Conservation (phyloP, 257 asterid genomes). For the Solanum tarijense region DNA sequence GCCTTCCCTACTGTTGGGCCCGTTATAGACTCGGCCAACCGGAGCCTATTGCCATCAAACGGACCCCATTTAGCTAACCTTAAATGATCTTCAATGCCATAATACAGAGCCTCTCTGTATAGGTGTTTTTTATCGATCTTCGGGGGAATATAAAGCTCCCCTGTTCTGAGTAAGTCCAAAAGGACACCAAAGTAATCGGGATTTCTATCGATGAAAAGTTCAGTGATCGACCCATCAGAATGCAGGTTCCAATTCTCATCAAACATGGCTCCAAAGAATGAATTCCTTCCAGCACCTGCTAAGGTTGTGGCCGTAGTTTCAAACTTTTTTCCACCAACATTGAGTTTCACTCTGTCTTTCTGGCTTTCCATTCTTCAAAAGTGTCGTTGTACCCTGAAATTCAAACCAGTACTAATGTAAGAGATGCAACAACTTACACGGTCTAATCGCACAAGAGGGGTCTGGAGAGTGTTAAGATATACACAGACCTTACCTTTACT, state of each 20-base stretch:
- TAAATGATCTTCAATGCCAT: constrained; percentile 62
- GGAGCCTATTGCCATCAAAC: constrained; percentile 51
- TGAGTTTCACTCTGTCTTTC: constrained; percentile 56
- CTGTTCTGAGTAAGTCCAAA: no score
- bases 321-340: constrained; percentile 64
- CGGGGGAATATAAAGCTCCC: no score
- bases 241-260: constrained; percentile 65
- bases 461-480: background rate
- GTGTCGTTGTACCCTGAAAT: background rate
- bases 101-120: constrained; percentile 55
- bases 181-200: no score
- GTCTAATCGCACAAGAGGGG: background rate
- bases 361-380: constrained; percentile 49
- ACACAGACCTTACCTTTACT: background rate
- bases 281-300: constrained; percentile 55
- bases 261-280: constrained; percentile 74
- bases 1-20: no score
- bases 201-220: background rate
- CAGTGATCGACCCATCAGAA: background rate
- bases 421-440: background rate
- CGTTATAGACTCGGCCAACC: no score
- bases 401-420: no score
- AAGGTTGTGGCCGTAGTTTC: constrained; percentile 25
- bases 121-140: no score
- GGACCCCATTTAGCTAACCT: constrained; percentile 67